Percentiles rank a stretch among this genome's conserved stretches.
phyloP scores from a whole-genome alignment of 257 asterid genomes.

The Cruciata laevipes region DNA sequence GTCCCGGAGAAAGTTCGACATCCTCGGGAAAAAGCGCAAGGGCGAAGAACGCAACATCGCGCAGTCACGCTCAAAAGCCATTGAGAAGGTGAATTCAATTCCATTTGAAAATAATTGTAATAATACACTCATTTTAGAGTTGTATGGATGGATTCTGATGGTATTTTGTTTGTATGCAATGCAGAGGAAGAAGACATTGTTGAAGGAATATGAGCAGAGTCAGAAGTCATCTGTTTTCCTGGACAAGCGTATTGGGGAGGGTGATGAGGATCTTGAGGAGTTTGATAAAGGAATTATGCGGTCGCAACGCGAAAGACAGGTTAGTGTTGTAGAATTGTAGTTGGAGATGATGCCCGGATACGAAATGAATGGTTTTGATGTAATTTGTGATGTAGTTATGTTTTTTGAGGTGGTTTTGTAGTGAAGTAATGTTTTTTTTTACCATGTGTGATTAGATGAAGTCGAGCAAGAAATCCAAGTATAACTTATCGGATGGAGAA shows the following conservation, averaged over 20 bases:
- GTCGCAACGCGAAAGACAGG: slow-evolving; percentile 90
- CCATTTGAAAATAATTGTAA: no score
- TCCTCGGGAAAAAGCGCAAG: slow-evolving; percentile 77
- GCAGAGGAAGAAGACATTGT: slow-evolving; percentile 85
- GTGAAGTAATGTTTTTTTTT: background rate
- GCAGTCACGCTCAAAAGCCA: slow-evolving; percentile 73
- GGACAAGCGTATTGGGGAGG: slow-evolving; percentile 93
- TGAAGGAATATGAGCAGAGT: slow-evolving; percentile 83
- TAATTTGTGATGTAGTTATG: background rate
- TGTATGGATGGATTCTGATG: background rate
- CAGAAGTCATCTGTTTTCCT: slow-evolving; percentile 63
- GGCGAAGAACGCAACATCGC: slow-evolving; percentile 87
- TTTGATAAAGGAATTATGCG: slow-evolving; percentile 82
- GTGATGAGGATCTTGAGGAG: slow-evolving; percentile 68
- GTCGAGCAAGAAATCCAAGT: slow-evolving; percentile 61
- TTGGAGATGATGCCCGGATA: background rate
- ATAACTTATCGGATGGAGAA: slow-evolving; percentile 84
- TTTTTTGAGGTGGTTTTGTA: background rate
- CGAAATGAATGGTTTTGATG: background rate
- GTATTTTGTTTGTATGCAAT: slow-evolving; percentile 4
- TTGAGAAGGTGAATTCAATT: slow-evolving; percentile 51
- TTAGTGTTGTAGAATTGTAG: slow-evolving; percentile 13
- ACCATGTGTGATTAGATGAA: slow-evolving; percentile 39
- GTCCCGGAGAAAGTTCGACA: slow-evolving; percentile 75
- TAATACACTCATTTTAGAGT: background rate